Evolutionary conservation across 2,329 filamentous ascomycete genomes (phyloP), one percentile per base, ranked within the genome.

Genomic region (Sodiomyces alkalinus): DNA sequence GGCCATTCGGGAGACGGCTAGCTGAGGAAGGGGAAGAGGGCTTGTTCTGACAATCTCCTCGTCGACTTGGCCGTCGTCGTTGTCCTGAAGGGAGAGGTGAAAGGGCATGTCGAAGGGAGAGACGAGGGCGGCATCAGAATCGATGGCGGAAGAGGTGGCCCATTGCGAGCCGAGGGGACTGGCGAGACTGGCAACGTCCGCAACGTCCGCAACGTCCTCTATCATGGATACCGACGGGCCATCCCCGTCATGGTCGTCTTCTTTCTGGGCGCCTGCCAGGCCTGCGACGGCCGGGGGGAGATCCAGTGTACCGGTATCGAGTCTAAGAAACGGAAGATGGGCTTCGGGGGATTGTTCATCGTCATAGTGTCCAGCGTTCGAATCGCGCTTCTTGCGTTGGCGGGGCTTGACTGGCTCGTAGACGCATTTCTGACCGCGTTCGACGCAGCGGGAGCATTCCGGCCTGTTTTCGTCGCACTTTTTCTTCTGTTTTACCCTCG

Each of bases 401-500:
- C 50, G 54, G 33, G 48, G 53, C 34, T 43, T 49, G 13, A 65
- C 53, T 21, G 57, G 48, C 32, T 67, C 64, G 36, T 70, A 70
- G 3, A 51, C 45, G 39, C 64, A 69, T 14, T 59, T 52, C 25
- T 61, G 49, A 27, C 52, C 51, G 22, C 58, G 54, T 42, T 69
- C 64, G 22, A 48, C 39, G 43, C 64, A 69, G 22, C 64, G 61
- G 14, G 56, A 50, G 39, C 64, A 69, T 25, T 52, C 48, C 3
- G 64, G 64, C 6, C 62, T 58, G 19, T 45, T 49, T 43, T 69
- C 64, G 40, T 69, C 61, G 39, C 64, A 69, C 48, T 69, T 69
- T 44, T 70, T 70, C 45, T 70, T 69, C 64, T 69, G 34, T 36
- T 17, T 7, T 17, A 17, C 12, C n/a, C n/a, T n/a, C n/a, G 31